Evolutionary conservation across 106 monocot genomes (phyloP).

Genomic region (Gastrodia elata): DNA sequence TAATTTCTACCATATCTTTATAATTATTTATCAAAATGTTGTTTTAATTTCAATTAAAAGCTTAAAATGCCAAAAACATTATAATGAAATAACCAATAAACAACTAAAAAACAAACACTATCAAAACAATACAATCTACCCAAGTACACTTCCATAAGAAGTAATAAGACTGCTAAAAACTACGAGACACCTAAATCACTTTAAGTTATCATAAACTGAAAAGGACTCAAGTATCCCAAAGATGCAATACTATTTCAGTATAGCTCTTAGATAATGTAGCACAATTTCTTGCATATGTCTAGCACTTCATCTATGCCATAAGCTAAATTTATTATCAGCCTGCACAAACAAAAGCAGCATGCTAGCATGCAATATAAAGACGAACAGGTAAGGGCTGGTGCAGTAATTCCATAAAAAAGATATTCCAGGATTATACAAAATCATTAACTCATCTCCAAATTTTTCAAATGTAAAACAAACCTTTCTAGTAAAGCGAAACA

Average conservation of each 20-base stretch:
- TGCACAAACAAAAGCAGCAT: neutral
- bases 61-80: neutral
- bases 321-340: neutral
- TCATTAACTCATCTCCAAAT: neutral
- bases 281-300: neutral
- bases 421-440: neutral
- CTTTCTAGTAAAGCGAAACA: slow-evolving; percentile 1
- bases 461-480: neutral
- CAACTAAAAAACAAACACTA: neutral
- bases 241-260: neutral
- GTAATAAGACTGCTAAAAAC: neutral
- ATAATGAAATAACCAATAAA: neutral
- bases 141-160: neutral
- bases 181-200: neutral
- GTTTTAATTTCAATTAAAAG: neutral
- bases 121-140: neutral
- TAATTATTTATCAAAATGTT: neutral
- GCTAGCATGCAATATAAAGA: neutral
- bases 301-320: neutral
- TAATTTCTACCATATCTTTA: neutral
- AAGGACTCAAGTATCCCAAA: neutral
- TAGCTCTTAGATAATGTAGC: neutral
- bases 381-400: neutral
- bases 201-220: neutral
- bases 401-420: neutral